Evolutionary conservation across 805 yeast species (phyloP), one percentile per base, ranked within the genome.

Genomic region (Cephaloascus albidus): DNA sequence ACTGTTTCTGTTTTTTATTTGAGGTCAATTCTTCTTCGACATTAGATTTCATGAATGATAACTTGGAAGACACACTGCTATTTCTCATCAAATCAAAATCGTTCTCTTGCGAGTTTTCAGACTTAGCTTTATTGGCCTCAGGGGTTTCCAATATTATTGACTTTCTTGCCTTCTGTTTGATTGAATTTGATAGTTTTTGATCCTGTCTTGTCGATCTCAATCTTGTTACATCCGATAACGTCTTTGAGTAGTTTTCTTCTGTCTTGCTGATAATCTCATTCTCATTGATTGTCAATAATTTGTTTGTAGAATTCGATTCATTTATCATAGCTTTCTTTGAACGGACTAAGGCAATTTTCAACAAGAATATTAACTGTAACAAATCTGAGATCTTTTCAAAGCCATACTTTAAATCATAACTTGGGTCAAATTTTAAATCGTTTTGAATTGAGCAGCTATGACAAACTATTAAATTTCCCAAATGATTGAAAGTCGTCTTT

Each of bases 321-420:
- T 57, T 57, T 20, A 47, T 45, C 76, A 82, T 78, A 0, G 80
- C 84, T 16, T 75, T 70, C 51, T 63, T 77, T 32, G 83, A 83
- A 41, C 96, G 69, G 3, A 83, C 75, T 36, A 89, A 65, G 0
- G 97, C 97, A 45, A 93, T 87, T 50, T 85, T 82, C 47, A 89
- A 63, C 36, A 93, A 61, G 54, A 78, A 86, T 16, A 81, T 68
- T 52, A 88, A 71, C 58, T 93, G 97, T 16, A 76, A 59, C 36
- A 87, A 70, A 43, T 78, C 80, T 4, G 86, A 71, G 1, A 88
- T 80, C n/a, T 60, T 50, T 36, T 64, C 70, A 52, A 87, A 80
- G 0, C 83, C 88, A 1, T 63, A 45, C 15, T 60, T 54, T 1
- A 76, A 69, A 43, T 70, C 72, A 2, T 44, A 19, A 8, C 43